Evolutionary conservation across 768 basidiomycete genomes (phyloP).

Genomic region (Tylopilus felleus): DNA sequence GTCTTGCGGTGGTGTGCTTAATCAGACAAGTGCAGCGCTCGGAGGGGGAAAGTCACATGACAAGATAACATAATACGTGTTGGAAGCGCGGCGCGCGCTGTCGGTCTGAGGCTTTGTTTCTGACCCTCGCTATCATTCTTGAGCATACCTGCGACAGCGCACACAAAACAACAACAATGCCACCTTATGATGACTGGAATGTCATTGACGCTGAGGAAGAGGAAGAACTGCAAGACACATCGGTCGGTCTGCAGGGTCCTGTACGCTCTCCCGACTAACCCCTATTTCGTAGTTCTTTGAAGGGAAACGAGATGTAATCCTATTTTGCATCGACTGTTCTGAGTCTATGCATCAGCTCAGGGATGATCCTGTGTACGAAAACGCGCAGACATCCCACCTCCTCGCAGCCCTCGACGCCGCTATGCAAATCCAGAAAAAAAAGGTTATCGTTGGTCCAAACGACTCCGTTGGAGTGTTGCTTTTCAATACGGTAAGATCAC

Average conservation of each 20-base stretch:
- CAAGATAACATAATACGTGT: slow-evolving; percentile 26
- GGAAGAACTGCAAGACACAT: slow-evolving; percentile 70
- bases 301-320: slow-evolving; percentile 76
- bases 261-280: slow-evolving; percentile 3
- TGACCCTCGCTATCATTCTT: background rate
- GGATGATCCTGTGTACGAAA: slow-evolving; percentile 63
- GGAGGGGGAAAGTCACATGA: slow-evolving; percentile 19
- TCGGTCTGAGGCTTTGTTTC: slow-evolving; percentile 5
- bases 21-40: no score
- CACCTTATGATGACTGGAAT: slow-evolving; percentile 80
- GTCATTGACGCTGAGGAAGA: slow-evolving; percentile 77
- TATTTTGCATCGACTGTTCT: slow-evolving; percentile 97
- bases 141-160: background rate
- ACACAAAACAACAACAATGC: slow-evolving; percentile 37
- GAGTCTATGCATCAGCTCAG: slow-evolving; percentile 77
- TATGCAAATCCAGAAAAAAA: slow-evolving; percentile 84
- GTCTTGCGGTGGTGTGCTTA: background rate
- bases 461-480: slow-evolving; percentile 89
- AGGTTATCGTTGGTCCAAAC: slow-evolving; percentile 83
- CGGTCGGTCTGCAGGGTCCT: slow-evolving; percentile 39
- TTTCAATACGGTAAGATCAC: slow-evolving; percentile 79
- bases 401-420: slow-evolving; percentile 79
- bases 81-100: background rate
- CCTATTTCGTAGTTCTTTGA: slow-evolving; percentile 53
- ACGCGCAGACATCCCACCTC: slow-evolving; percentile 68